A percentile compares a stretch with the other conserved stretches of the same genome.
phyloP scores from a whole-genome alignment of 805 yeast genomes.

The Barnettozyma pratensis region DNA sequence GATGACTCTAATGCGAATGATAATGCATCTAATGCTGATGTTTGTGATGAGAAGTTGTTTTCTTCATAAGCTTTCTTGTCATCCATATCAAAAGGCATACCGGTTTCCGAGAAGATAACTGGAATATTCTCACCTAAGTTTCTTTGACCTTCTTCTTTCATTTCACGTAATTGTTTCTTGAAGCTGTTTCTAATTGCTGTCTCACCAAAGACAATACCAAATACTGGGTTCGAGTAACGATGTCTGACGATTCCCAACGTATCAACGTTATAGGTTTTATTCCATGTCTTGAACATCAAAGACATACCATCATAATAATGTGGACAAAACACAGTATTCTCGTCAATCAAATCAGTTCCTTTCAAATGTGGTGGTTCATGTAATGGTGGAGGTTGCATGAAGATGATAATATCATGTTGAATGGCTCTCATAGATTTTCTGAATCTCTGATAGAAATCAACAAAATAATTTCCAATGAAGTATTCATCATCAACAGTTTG shows the following conservation, averaged over 20 bases:
- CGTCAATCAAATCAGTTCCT: slow-evolving; percentile 46
- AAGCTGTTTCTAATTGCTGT: slow-evolving; percentile 68
- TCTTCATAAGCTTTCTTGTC: slow-evolving; percentile 59
- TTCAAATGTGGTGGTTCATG: slow-evolving; percentile 67
- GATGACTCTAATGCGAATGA: slow-evolving; percentile 73
- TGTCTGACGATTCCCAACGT: slow-evolving; percentile 85
- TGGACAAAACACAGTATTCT: slow-evolving; percentile 69
- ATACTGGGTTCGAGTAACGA: slow-evolving; percentile 62
- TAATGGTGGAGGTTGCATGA: slow-evolving; percentile 80
- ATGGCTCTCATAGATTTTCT: slow-evolving; percentile 43
- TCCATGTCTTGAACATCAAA: slow-evolving; percentile 89
- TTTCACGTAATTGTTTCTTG: slow-evolving; percentile 58
- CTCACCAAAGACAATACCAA: slow-evolving; percentile 81
- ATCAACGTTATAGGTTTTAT: slow-evolving; percentile 74
- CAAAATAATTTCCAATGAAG: slow-evolving; percentile 61
- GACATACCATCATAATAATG: slow-evolving; percentile 96
- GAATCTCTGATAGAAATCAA: slow-evolving; percentile 53
- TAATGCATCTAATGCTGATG: slow-evolving; percentile 78
- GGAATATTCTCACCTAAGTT: slow-evolving; percentile 64
- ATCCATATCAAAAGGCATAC: slow-evolving; percentile 97
- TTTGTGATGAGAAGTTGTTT: slow-evolving; percentile 71
- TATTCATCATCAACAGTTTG: slow-evolving; percentile 40
- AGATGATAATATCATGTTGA: slow-evolving; percentile 44
- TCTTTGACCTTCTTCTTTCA: slow-evolving; percentile 58
- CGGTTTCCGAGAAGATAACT: slow-evolving; percentile 85